These are phyloP conservation scores for Mycena leptocephala DNA, from an alignment of 768 basidiomycete genomes.

Conservation along the genomic window DNA sequence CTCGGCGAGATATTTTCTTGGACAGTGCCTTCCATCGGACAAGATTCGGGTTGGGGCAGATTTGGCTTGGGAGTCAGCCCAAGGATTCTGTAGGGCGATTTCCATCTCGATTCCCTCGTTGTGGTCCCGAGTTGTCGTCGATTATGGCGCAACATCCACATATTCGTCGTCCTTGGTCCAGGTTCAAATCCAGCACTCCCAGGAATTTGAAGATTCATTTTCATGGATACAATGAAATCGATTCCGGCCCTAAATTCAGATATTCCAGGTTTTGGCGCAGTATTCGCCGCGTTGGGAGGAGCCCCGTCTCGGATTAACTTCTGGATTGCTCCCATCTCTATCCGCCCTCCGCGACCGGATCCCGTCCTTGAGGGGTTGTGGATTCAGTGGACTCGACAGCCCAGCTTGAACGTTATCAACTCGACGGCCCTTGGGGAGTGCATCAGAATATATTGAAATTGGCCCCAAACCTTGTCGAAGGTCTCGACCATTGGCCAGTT, in stretches of 20 bases:
- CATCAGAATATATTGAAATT: background rate
- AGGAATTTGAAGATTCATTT: background rate
- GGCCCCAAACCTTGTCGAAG: background rate
- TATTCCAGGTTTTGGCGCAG: background rate
- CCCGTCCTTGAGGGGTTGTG: background rate
- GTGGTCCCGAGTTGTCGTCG: too few species aligned
- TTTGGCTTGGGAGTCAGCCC: background rate
- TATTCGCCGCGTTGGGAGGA: background rate
- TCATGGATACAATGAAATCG: background rate
- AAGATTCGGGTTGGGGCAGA: background rate
- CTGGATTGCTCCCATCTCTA: background rate
- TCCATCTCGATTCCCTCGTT: too few species aligned
- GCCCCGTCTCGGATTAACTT: background rate
- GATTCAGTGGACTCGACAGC: background rate
- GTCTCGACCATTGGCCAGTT: background rate
- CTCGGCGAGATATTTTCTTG: conserved; percentile 3
- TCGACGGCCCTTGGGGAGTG: too few species aligned
- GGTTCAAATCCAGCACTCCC: background rate
- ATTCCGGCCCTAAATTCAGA: background rate
- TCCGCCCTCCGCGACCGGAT: background rate
- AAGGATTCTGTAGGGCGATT: too few species aligned
- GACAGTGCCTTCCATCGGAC: background rate
- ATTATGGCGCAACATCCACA: background rate
- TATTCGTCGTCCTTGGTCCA: background rate
- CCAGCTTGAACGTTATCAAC: too few species aligned